A percentile compares a stretch with the other conserved stretches of the same genome.
Conservation (phyloP, 208 protist genomes). For the Balamuthia mandrillaris region DNA sequence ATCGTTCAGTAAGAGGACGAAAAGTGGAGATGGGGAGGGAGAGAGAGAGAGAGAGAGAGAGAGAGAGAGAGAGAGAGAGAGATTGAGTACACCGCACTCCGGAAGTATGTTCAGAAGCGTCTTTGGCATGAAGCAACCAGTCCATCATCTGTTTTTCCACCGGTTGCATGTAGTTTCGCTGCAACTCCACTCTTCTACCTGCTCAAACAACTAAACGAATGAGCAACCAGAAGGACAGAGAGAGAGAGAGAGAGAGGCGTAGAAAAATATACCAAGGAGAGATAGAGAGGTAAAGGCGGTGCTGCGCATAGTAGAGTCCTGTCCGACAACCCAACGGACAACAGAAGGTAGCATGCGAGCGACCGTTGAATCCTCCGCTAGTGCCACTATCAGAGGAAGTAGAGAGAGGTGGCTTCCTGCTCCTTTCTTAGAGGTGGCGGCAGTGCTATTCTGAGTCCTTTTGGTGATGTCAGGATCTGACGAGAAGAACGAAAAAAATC, state of each 20-base stretch:
- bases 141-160: constrained; percentile 49
- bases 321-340: neutral
- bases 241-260: neutral
- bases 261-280: neutral
- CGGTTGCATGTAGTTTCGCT: constrained; percentile 30
- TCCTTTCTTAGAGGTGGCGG: no score
- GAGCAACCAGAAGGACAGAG: neutral
- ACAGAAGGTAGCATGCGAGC: neutral
- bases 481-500: no score
- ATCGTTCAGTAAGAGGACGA: neutral
- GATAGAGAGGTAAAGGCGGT: neutral
- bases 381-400: neutral
- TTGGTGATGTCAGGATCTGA: no score
- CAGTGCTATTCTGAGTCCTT: no score
- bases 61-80: neutral
- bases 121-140: constrained; percentile 43
- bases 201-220: neutral
- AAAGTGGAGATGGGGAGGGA: neutral
- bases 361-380: neutral
- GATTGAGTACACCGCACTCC: constrained; percentile 8
- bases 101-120: constrained; percentile 48
- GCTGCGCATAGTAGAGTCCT: neutral
- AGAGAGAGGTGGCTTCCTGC: no score
- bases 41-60: neutral
- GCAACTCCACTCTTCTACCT: neutral